phyloP scores from a whole-genome alignment of 2,329 filamentous ascomycete species.

The Neopestalotiopsis rosae region DNA sequence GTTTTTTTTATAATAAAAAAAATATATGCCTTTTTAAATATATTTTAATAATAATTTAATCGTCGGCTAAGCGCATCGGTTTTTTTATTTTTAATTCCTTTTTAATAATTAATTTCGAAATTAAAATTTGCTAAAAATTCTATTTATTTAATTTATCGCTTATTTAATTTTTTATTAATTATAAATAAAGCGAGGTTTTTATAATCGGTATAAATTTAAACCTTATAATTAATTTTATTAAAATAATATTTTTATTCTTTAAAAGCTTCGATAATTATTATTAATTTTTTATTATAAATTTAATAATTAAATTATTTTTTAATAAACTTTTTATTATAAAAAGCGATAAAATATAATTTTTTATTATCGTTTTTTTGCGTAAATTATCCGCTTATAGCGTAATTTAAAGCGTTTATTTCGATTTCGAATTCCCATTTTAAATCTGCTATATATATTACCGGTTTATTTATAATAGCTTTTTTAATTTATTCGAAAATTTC shows the following conservation, averaged over 20 bases:
- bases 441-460: slow-evolving; percentile 4
- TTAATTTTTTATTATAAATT: slow-evolving; percentile 31
- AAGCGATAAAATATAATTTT: slow-evolving; percentile 13
- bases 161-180: slow-evolving; percentile 15
- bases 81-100: neutral
- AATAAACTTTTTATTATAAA: slow-evolving; percentile 26
- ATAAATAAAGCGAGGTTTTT: slow-evolving; percentile 25
- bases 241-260: slow-evolving; percentile 31
- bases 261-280: slow-evolving; percentile 29
- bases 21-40: neutral
- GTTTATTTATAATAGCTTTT: slow-evolving; percentile 14
- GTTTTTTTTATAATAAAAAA: neutral
- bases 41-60: neutral
- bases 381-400: slow-evolving; percentile 3
- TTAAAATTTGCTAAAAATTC: slow-evolving; percentile 14
- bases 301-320: slow-evolving; percentile 28
- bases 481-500: neutral
- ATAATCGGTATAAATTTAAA: slow-evolving; percentile 29
- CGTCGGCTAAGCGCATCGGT: neutral
- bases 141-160: slow-evolving; percentile 17
- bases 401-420: slow-evolving; percentile 8
- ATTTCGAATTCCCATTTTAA: slow-evolving; percentile 9
- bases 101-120: neutral
- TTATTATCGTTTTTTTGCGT: slow-evolving; percentile 19
- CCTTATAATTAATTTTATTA: slow-evolving; percentile 20